Base-by-base conservation (phyloP, 495 filamentous ascomycete species). In the Talaromyces trachyspermus region DNA sequence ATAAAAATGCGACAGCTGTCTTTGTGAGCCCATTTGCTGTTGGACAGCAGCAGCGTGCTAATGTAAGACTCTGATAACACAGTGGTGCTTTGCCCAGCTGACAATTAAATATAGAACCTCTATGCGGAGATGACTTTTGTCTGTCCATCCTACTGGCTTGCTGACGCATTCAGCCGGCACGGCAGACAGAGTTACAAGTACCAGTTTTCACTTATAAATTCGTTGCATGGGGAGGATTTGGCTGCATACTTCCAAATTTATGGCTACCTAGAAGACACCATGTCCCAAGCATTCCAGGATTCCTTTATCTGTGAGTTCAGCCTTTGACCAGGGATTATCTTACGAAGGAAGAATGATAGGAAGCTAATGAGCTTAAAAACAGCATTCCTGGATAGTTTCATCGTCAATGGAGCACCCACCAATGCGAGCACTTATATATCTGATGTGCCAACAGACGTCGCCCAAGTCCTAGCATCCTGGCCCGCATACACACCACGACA, bases 81-180 rank as follows among this genome's bases (percentile, higher is more conserved):
- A n/a, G n/a, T n/a, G n/a, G n/a, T n/a, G n/a, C n/a, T n/a, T 23
- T 38, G 32, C 12, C 7, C 14, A 42, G n/a, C 39, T 42, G 14
- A 42, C 23, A 17, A 38, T 33, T 17, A 4, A 32, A 2, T 5
- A 49, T 19, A 75, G 64, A 78, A 80, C 56, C 64, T 84, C 44
- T 77, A 74, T 43, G 76, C 75, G 46, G 82, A 86, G 57, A 74
- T 71, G 10, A 77, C 69, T 5, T 83, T 85, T 44, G 64, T 68
- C 51, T 86, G 80, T 51, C 78, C 80, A 0, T 67, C 77, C 0
- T 76, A 81, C 56, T 86, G 79, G 80, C 64, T 84, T 27, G 79
- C 77, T 7, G 69, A 76, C 23, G 79, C 78, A 12, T 84, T 77
- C 55, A 53, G 63, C n/a, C 24, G 45, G 41, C 50, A 56, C 9